These are phyloP conservation scores for Penicillium thymicola DNA, from an alignment of 2,329 filamentous ascomycete genomes.

Conservation along the genomic window DNA sequence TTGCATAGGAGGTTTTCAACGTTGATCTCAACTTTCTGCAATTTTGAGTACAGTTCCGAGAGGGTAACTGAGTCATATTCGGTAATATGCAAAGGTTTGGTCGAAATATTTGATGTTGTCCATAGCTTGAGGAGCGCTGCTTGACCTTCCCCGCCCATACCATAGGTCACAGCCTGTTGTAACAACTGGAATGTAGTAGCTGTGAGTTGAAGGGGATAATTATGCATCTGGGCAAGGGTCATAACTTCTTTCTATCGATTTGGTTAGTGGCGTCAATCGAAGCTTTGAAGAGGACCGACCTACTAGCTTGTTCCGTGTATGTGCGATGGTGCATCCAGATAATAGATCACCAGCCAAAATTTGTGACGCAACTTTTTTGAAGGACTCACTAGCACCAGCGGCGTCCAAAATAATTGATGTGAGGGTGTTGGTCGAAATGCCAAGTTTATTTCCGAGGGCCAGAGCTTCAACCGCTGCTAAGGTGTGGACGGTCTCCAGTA, in stretches of 20 bases:
- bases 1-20: background rate
- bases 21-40: background rate
- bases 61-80: background rate
- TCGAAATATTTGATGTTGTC: slow-evolving; percentile 1
- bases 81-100: background rate
- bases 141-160: background rate
- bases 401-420: slow-evolving; percentile 10
- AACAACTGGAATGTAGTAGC: slow-evolving; percentile 2
- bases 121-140: slow-evolving; percentile 3
- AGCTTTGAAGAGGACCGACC: background rate
- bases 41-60: background rate
- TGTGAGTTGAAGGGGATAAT: slow-evolving; percentile 8
- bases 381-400: slow-evolving; percentile 7
- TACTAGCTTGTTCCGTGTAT: slow-evolving; percentile 2
- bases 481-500: slow-evolving; percentile 9
- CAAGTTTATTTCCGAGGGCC: slow-evolving; percentile 8
- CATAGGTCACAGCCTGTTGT: slow-evolving; percentile 5
- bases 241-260: slow-evolving; percentile 1
- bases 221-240: slow-evolving; percentile 2
- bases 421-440: background rate
- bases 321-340: background rate
- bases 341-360: slow-evolving; percentile 1
- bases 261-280: background rate
- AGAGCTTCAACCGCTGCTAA: slow-evolving; percentile 10
- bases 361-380: background rate